Evolutionary conservation across 2,329 filamentous ascomycete species (phyloP), one percentile per base, ranked within the genome.

Genomic region (Sporothrix schenckii): DNA sequence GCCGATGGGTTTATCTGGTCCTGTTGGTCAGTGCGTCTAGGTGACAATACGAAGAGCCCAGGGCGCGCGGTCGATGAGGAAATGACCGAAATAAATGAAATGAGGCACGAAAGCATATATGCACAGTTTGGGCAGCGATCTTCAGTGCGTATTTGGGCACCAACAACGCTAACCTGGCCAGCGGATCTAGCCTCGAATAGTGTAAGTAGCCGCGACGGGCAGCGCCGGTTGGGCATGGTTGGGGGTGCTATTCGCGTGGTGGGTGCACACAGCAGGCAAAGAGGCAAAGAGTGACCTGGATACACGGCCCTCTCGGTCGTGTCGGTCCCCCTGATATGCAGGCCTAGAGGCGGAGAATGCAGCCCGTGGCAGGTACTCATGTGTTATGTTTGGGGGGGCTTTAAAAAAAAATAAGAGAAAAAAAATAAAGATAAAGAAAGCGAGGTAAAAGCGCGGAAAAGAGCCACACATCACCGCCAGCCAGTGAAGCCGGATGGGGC

Each of bases 81-180:
- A 27, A 44, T 13, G 41, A 44, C 41, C n/a, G 34, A 14, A 14
- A 47, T 21, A 19, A 24, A 41, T 41, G 9, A 60, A 13, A 14
- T 47, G 24, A 14, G 5, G 10, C 19, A n/a, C 1, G 19, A n/a
- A 44, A 16, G 41, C 44, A 44, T 44, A 63, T 47, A n/a, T 44
- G 39, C 58, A 63, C 58, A 44, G 56, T 44, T 63, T 47, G 58
- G 58, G 58, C 39, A 44, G 58, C 58, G 58, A 63, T 63, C 58
- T 44, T 63, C 39, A 16, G 34, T 44, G 39, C 21, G 13, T 19
- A 47, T 44, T 63, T 47, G 58, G 58, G 58, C 58, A 63, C 14
- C 39, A 63, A 63, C 39, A 27, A n/a, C 58, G 30, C 58, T 63
- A 47, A 47, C 27, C 58, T 47, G 39, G 39, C 16, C 21, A 27